Base-by-base conservation (phyloP, 2,329 filamentous ascomycete genomes). In the Teratosphaeria zuluensis region DNA sequence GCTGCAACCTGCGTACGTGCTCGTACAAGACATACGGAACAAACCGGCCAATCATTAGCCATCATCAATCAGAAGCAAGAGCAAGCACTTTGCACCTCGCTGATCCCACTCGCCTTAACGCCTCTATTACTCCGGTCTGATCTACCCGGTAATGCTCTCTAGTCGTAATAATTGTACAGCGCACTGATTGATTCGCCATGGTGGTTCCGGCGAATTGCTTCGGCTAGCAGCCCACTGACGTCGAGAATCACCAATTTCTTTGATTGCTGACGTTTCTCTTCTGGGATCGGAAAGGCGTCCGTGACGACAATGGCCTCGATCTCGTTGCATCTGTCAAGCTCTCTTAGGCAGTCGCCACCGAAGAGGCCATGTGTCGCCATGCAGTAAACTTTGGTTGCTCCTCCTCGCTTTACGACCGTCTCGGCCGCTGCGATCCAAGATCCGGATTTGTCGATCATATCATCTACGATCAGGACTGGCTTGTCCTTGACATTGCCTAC, bases 391-490 rank as follows among this genome's bases (percentile, higher is more conserved):
- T 89, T 94, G 67, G 89, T 95, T 1, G 94, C 94, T 52, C 85
- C 84, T 64, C 94, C 95, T 63, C 88, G 85, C 80, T 97, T 97
- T 56, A 96, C 89, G 1, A 96, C 92, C 1, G 92, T 95, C 78
- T 99, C 94, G 12, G 94, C 94, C 6, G 94, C 94, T 5, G 92
- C 92, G 65, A 99, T 95, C 94, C 94, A 99, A 6, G 90, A 96
- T 14, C 88, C 90, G 9, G 91, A 86, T 77, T 96, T 96, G 77
- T 99, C 94, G 69, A 99, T 96, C 89, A 99, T 97, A 73, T 99
- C 94, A 72, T 99, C 94, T 55, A 99, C 89, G 61, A 99, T 91
- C 71, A 99, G 88, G 57, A 97, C 94, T 0, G 90, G 87, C 59
- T 90, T 85, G 70, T 90, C 85, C 70, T 86, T 88, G 61, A 99